Conservation (phyloP, 2,329 filamentous ascomycete genomes). For the Penicillium hesseltinei region DNA sequence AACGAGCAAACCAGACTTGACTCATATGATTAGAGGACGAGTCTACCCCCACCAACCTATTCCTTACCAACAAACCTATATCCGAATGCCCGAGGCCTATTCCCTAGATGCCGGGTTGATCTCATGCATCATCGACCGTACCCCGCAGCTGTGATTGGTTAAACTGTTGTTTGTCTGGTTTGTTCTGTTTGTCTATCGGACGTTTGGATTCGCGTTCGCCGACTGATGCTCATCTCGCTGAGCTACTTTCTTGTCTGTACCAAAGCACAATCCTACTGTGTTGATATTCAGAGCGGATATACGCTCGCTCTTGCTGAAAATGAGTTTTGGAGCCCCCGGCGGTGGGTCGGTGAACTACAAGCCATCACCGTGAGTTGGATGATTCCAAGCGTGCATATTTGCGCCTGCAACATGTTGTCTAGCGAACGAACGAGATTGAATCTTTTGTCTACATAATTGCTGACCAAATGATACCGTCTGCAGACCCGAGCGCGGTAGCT, state of each 20-base stretch:
- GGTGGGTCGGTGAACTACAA: conserved; percentile 62
- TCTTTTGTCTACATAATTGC: background rate
- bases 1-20: background rate
- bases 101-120: background rate
- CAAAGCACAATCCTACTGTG: background rate
- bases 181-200: conserved; percentile 31
- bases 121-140: conserved; percentile 10
- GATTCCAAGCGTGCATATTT: background rate
- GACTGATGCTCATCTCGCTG: background rate
- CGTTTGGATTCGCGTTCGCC: background rate
- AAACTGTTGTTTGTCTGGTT: conserved; percentile 27
- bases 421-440: background rate
- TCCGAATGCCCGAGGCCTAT: background rate
- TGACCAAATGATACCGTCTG: background rate
- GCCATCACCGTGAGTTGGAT: conserved; percentile 62
- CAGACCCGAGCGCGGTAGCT: conserved; percentile 87
- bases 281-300: background rate
- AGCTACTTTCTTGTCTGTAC: background rate
- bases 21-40: background rate
- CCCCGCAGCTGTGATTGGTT: conserved; percentile 15
- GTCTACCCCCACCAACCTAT: background rate
- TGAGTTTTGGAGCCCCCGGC: conserved; percentile 69
- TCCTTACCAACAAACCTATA: background rate
- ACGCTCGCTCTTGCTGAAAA: conserved; percentile 13
- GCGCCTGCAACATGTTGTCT: background rate